A percentile compares a stretch with the other conserved stretches of the same genome.
Conservation (phyloP, 1,284 basidiomycete species). For the Malassezia sp. region DNA sequence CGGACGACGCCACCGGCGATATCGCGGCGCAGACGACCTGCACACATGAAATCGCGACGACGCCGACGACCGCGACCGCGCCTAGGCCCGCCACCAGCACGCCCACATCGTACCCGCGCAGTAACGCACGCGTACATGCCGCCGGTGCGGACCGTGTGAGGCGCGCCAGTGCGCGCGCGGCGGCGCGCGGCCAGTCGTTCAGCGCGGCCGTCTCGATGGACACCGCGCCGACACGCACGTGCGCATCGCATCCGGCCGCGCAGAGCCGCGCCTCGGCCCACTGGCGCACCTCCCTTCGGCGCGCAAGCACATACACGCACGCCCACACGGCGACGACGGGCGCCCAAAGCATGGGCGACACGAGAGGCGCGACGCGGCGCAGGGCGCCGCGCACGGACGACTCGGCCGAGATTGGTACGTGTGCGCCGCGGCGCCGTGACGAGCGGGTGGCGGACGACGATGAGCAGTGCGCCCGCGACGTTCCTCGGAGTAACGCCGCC, state of each 20-base stretch:
- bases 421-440: neutral
- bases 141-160: no score
- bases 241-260: neutral
- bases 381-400: constrained; percentile 1
- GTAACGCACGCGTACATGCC: no score
- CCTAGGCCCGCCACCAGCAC: no score
- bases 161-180: neutral
- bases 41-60: no score
- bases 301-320: neutral
- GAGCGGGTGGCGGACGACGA: neutral
- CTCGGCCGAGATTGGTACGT: constrained; percentile 7
- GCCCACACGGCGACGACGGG: neutral
- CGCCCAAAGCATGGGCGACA: neutral
- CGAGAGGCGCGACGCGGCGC: neutral
- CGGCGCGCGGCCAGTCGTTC: neutral
- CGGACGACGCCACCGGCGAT: no score
- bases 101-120: no score
- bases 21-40: no score
- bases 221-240: neutral
- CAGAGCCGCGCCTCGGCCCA: no score
- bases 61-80: no score
- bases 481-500: constrained; percentile 62
- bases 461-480: constrained; percentile 1
- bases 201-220: neutral
- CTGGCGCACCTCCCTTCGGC: neutral